Evolutionary conservation across 2,329 filamentous ascomycete species (phyloP).

Genomic region (Leptographium procerum): DNA sequence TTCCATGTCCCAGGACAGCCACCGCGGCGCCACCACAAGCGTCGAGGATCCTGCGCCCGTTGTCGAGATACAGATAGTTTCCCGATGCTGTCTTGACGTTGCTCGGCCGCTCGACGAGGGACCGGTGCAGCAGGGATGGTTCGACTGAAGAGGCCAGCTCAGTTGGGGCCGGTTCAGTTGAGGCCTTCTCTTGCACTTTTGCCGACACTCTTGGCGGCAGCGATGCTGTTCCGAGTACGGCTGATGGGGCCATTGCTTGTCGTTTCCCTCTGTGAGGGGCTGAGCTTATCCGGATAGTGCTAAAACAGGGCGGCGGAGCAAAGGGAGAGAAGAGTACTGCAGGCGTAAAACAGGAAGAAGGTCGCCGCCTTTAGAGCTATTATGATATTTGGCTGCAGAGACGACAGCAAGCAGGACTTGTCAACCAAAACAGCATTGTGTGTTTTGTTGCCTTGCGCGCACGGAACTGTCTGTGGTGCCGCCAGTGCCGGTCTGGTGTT

Average conservation of each 20-base stretch:
- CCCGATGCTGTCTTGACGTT: background rate
- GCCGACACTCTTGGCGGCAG: background rate
- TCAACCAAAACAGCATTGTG: background rate
- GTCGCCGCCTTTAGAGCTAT: background rate
- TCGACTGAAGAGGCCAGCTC: background rate
- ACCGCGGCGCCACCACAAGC: constrained; percentile 65
- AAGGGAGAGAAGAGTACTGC: background rate
- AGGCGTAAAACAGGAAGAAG: background rate
- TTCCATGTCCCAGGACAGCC: constrained; percentile 57
- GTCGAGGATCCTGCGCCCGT: constrained; percentile 54
- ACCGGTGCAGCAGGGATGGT: constrained; percentile 7
- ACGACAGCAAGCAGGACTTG: background rate
- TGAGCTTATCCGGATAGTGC: background rate
- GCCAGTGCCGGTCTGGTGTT: too few relatives aligned
- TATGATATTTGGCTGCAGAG: too few relatives aligned
- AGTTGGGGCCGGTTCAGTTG: background rate
- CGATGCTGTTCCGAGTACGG: background rate
- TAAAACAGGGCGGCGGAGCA: background rate
- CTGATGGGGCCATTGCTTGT: background rate
- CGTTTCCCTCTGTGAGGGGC: too few relatives aligned
- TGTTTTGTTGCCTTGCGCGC: too few relatives aligned
- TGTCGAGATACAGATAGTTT: constrained; percentile 4
- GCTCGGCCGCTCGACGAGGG: constrained; percentile 1
- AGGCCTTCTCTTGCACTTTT: background rate
- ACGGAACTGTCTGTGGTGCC: too few relatives aligned